Evolutionary conservation across 495 filamentous ascomycete genomes (phyloP).

Genomic region (Podospora conica): DNA sequence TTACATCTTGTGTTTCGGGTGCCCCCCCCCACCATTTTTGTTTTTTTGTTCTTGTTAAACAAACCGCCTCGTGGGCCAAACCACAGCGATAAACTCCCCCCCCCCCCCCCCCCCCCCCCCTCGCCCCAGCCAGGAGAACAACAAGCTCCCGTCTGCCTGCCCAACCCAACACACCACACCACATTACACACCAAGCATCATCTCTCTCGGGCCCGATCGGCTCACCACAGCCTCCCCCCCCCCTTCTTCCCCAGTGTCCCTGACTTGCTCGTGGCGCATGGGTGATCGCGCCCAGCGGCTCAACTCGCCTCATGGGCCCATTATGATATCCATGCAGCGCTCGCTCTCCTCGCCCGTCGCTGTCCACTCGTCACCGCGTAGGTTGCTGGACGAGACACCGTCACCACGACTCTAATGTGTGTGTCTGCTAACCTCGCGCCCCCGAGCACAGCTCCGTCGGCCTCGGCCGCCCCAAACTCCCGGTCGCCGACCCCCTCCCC

Average conservation of each 20-base stretch:
- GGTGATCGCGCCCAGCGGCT: conserved; percentile 25
- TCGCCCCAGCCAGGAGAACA: background rate
- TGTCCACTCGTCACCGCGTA: conserved; percentile 46
- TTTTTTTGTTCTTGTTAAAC: no score
- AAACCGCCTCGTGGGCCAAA: no score
- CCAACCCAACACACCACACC: conserved; percentile 2
- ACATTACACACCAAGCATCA: background rate
- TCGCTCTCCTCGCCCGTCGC: conserved; percentile 48
- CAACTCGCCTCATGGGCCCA: conserved; percentile 36
- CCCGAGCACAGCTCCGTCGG: conserved; percentile 23
- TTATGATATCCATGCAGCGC: conserved; percentile 52
- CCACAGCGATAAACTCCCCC: no score
- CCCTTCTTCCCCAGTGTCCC: conserved; percentile 8
- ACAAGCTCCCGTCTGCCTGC: background rate
- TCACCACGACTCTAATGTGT: background rate
- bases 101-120: background rate
- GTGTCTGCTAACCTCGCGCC: conserved; percentile 32
- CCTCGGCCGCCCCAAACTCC: conserved; percentile 30
- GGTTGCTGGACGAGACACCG: conserved; percentile 26
- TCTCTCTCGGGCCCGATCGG: conserved; percentile 5
- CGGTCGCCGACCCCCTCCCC: conserved; percentile 40
- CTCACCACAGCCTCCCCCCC: background rate
- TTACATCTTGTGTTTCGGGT: no score
- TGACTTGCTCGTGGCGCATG: conserved; percentile 20
- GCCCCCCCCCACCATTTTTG: no score